Percentiles rank a stretch among this genome's conserved stretches.
Evolutionary conservation across 208 protist genomes (phyloP).

Genomic region (Wallacemonas collosoma): DNA sequence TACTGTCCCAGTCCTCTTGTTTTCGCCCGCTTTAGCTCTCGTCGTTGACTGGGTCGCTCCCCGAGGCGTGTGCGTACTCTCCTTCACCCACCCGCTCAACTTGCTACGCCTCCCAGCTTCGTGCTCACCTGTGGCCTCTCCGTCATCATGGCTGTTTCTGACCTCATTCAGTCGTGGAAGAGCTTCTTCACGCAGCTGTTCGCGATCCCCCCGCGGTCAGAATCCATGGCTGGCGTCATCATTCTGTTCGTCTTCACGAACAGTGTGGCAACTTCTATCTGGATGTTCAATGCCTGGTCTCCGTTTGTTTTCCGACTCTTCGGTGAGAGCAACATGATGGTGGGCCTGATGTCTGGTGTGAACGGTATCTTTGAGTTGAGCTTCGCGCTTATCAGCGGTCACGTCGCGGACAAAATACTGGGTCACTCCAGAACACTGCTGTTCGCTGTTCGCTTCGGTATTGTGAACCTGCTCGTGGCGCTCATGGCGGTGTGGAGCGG

Average conservation of each 20-base stretch:
- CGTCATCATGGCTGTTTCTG: conserved; percentile 1
- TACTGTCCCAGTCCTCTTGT: background rate
- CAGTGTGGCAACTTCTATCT: conserved; percentile 71
- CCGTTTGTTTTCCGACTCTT: conserved; percentile 64
- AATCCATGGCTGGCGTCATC: conserved; percentile 61
- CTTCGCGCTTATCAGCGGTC: conserved; percentile 47
- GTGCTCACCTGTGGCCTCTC: too few species aligned
- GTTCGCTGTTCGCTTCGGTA: conserved; percentile 46
- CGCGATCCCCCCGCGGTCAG: conserved; percentile 23
- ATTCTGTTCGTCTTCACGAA: conserved; percentile 76
- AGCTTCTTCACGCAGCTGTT: conserved; percentile 17
- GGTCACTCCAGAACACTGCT: conserved; percentile 59
- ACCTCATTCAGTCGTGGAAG: background rate
- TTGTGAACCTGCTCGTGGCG: conserved; percentile 42
- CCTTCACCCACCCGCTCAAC: too few species aligned
- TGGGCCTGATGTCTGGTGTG: conserved; percentile 63
- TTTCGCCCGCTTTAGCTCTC: background rate
- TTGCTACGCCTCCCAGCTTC: too few species aligned
- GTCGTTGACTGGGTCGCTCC: background rate
- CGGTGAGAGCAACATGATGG: conserved; percentile 54
- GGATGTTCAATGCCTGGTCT: conserved; percentile 76
- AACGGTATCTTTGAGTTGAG: conserved; percentile 61
- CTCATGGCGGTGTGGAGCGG: conserved; percentile 36
- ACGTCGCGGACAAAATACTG: conserved; percentile 56
- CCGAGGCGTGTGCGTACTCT: too few species aligned